Base-by-base conservation (phyloP, 345 rosid genomes). In the Pistacia vera region DNA sequence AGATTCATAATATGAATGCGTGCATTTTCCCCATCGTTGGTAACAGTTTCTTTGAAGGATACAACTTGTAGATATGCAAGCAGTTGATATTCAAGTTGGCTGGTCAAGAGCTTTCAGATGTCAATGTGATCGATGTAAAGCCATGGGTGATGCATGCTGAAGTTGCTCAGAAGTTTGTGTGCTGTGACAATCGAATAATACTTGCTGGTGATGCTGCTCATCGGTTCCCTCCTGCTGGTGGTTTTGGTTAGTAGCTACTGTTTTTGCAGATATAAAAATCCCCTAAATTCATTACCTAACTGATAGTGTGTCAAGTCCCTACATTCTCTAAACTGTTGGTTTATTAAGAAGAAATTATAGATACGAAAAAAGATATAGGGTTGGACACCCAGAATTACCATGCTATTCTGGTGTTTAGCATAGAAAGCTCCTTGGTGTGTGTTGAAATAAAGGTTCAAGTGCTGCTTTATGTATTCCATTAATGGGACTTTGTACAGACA, bases 101-200 rank as follows among this genome's bases (percentile, higher is more conserved):
- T 75, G 97, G 98, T 78, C 86, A 69, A 83, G 97, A 92, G 90
- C 95, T 96, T 81, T 78, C 85, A 78, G 98, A 92, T 83, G 66
- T 92, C 78, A 69, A 86, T 78, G 93, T 96, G 74, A 81, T 91
- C 58, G 99, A 88, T 70, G 75, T 92, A 81, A 96, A 93, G 88
- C 98, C 97, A 72, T 96, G 99, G 99, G 86, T 89, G 81, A 96
- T 96, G 99, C 91, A 93, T 88, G 98, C 99, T 80, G 98, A 96
- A 90, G 98, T 93, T 70, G 97, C 94, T 52, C 94, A 93, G 78
- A 96, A 84, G 75, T 92, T 84, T 81, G 79, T 80, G 63, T 78
- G 82, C 82, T 84, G 77, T 78, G 86, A 90, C 79, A 87, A 87
- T 81, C 89, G 83, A 74, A 79, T 96, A 68, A 77, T 92, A 65